Evolutionary conservation across 2,329 filamentous ascomycete species (phyloP).

Genomic region (Hortaea werneckii): DNA sequence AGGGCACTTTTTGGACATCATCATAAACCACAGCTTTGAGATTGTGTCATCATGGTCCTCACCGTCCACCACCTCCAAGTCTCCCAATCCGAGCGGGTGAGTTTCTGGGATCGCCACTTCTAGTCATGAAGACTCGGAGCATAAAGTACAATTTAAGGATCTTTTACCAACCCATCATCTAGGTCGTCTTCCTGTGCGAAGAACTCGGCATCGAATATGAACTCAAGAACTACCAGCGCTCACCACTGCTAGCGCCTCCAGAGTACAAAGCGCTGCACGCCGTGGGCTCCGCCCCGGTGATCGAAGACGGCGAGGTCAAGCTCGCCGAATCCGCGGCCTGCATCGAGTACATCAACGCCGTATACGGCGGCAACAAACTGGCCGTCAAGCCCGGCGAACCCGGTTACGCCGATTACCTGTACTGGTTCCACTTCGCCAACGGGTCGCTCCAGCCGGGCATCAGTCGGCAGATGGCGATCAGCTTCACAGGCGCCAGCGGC

Average conservation of each 20-base stretch:
- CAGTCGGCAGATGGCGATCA: slow-evolving; percentile 18
- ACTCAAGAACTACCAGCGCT: slow-evolving; percentile 37
- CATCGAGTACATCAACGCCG: slow-evolving; percentile 12
- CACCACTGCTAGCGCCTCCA: slow-evolving; percentile 27
- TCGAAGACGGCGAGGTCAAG: slow-evolving; percentile 2
- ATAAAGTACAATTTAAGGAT: too few relatives aligned
- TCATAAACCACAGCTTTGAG: too few relatives aligned
- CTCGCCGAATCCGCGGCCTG: slow-evolving; percentile 2
- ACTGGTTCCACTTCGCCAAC: slow-evolving; percentile 43
- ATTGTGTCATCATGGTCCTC: slow-evolving; percentile 21
- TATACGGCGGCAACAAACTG: slow-evolving; percentile 42
- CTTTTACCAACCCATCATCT: too few relatives aligned
- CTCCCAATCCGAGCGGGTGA: slow-evolving; percentile 53
- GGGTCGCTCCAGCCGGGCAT: slow-evolving; percentile 30
- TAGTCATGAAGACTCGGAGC: too few relatives aligned
- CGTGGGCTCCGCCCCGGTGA: slow-evolving; percentile 2
- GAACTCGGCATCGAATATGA: slow-evolving; percentile 50
- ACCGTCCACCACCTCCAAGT: slow-evolving; percentile 28
- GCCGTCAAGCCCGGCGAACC: slow-evolving; percentile 35
- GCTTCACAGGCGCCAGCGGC: background rate
- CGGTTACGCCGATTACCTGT: slow-evolving; percentile 51
- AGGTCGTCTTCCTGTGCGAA: slow-evolving; percentile 40
- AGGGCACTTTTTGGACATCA: too few relatives aligned
- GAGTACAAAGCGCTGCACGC: slow-evolving; percentile 9
- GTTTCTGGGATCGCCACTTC: slow-evolving; percentile 32